Base-by-base conservation (phyloP, 495 filamentous ascomycete genomes). In the Aspergillus baeticus region DNA sequence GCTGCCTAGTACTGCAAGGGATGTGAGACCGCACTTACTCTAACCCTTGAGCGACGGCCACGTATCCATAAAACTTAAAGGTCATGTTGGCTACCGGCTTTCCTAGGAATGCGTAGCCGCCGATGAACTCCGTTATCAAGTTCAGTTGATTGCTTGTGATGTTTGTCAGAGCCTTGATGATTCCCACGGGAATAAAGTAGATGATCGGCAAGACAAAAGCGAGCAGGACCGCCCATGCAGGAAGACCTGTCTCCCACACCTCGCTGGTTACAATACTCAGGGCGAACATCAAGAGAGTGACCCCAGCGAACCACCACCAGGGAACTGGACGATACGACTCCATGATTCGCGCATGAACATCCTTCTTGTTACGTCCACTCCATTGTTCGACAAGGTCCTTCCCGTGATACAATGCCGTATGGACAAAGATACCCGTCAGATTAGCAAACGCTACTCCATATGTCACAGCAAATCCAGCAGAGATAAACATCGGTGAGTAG, bases 61-160 rank as follows among this genome's bases (percentile, higher is more conserved):
- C 86, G 63, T 85, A 90, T 37, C 86, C 86, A 57, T 87, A 88
- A 14, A 86, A 87, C 67, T 90, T 89, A 73, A 90, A 90, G 59
- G 87, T 75, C 86, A 89, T 89, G 36, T 87, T 77, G 0, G 83
- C 87, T 13, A 89, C 56, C 0, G 87, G 86, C 21, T 78, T 66
- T 2, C 87, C 87, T 2, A 86, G 81, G 54, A 87, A 85, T 20
- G 87, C 86, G 65, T 89, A 89, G 0, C 87, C 87, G 29, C 81
- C 84, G 45, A 91, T 74, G 56, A 89, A 89, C 68, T 89, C 87
- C 3, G 87, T 88, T 42, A 89, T 66, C 18, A 89, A 75, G 51
- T 88, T 88, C 22, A 88, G 65, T 58, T 76, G 70, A 22, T 85
- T 86, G 51, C 87, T 86, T 59, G 83, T 81, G 52, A 84, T 86